A percentile compares a stretch with the other conserved stretches of the same genome.
Evolutionary conservation across 495 filamentous ascomycete genomes (phyloP).

Genomic region (Hypoxylon crocopeplum): DNA sequence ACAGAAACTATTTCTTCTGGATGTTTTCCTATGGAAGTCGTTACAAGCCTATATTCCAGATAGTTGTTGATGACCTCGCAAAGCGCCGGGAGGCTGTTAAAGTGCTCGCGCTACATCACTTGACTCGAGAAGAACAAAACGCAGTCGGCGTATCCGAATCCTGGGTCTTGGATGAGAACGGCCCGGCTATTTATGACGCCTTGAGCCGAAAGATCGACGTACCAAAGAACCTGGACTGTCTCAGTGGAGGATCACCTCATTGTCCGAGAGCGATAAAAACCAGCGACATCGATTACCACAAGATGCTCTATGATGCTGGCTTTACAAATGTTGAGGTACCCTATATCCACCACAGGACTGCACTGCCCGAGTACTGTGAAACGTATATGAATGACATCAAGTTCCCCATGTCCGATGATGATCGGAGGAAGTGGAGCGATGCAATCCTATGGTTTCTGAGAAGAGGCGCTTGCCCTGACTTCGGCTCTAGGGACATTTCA

Average conservation of each 20-base stretch:
- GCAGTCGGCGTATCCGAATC: neutral
- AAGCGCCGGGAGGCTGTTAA: neutral
- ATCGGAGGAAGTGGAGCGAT: no score
- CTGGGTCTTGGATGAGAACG: neutral
- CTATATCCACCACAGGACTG: neutral
- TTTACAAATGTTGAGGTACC: conserved; percentile 1
- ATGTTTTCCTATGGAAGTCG: no score
- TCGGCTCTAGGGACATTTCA: neutral
- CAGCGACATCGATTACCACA: no score
- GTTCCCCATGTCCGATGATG: no score
- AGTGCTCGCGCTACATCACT: neutral
- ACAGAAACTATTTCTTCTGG: no score
- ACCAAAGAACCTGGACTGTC: neutral
- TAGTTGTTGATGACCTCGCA: neutral
- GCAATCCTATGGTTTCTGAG: conserved; percentile 1
- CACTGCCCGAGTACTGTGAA: conserved; percentile 1
- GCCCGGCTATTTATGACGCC: neutral
- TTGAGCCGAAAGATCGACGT: neutral
- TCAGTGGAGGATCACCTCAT: neutral
- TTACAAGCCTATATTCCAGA: neutral
- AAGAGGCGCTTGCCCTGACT: neutral
- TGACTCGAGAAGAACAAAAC: conserved; percentile 1
- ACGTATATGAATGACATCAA: no score
- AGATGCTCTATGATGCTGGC: conserved; percentile 2
- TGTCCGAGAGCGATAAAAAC: no score